Percentiles rank a stretch among this genome's conserved stretches.
phyloP scores from a whole-genome alignment of 2,329 filamentous ascomycete genomes.

The Mycocentrospora acerina region DNA sequence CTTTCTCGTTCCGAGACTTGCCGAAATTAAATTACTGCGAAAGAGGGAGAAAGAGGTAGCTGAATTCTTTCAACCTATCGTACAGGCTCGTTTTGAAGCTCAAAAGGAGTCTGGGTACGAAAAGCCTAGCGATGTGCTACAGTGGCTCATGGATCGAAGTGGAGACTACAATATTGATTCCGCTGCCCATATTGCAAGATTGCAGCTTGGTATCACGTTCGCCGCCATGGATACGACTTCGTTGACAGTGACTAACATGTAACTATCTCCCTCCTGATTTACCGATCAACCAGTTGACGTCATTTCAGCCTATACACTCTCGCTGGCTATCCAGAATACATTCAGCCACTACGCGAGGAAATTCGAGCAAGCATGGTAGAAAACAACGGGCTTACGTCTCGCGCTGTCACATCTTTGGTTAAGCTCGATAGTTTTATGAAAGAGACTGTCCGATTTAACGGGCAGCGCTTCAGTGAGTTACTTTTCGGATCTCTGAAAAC shows the following conservation, averaged over 20 bases:
- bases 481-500: not conserved
- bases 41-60: slow-evolving; percentile 1
- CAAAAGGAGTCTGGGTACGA: slow-evolving; percentile 6
- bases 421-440: slow-evolving; percentile 33
- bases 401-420: slow-evolving; percentile 23
- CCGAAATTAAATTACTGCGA: too few species aligned
- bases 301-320: slow-evolving; percentile 22
- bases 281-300: not conserved
- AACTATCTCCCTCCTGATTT: not conserved
- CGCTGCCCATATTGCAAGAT: slow-evolving; percentile 7
- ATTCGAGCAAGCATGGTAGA: slow-evolving; percentile 39
- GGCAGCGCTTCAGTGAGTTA: slow-evolving; percentile 14
- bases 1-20: too few species aligned
- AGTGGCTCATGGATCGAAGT: slow-evolving; percentile 26
- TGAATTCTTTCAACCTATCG: slow-evolving; percentile 5
- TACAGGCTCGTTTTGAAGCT: slow-evolving; percentile 2
- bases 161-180: slow-evolving; percentile 3
- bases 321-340: slow-evolving; percentile 37
- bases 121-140: slow-evolving; percentile 24
- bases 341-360: slow-evolving; percentile 46
- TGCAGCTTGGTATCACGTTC: slow-evolving; percentile 16
- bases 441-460: slow-evolving; percentile 22
- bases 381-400: slow-evolving; percentile 20
- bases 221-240: slow-evolving; percentile 25
- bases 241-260: slow-evolving; percentile 23